phyloP scores from a whole-genome alignment of 371 early-diverging fungal genomes.

The Mucor piriformis region DNA sequence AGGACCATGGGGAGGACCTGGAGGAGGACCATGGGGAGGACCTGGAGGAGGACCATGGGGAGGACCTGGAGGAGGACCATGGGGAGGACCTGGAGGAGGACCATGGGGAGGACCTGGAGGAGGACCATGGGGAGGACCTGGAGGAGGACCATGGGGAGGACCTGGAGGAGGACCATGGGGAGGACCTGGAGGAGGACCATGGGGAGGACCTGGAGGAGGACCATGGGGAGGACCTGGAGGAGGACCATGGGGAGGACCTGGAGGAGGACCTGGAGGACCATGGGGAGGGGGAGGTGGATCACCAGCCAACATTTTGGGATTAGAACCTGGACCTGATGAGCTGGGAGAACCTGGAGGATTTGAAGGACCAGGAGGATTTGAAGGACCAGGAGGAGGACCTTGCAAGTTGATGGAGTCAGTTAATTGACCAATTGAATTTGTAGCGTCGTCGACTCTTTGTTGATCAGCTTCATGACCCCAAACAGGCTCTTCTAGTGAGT shows the following conservation, averaged over 20 bases:
- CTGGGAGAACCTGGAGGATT: background rate
- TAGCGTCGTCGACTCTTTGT: conserved; percentile 7
- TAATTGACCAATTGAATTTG: background rate
- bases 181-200: background rate
- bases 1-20: background rate
- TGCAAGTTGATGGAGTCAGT: background rate
- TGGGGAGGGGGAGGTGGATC: background rate
- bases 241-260: conserved; percentile 1
- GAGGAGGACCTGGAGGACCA: background rate
- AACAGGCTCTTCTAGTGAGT: conserved; percentile 12
- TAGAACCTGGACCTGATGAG: background rate
- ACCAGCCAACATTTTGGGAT: too few species aligned
- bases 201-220: background rate
- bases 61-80: background rate
- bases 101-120: background rate
- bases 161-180: background rate
- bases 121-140: background rate
- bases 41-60: background rate
- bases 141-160: background rate
- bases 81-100: background rate
- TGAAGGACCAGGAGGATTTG: background rate
- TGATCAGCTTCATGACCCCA: conserved; percentile 21
- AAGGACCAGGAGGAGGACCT: background rate
- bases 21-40: background rate
- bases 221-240: background rate